Conservation (phyloP, 345 rosid genomes). For the Arabidopsis arenosa region DNA sequence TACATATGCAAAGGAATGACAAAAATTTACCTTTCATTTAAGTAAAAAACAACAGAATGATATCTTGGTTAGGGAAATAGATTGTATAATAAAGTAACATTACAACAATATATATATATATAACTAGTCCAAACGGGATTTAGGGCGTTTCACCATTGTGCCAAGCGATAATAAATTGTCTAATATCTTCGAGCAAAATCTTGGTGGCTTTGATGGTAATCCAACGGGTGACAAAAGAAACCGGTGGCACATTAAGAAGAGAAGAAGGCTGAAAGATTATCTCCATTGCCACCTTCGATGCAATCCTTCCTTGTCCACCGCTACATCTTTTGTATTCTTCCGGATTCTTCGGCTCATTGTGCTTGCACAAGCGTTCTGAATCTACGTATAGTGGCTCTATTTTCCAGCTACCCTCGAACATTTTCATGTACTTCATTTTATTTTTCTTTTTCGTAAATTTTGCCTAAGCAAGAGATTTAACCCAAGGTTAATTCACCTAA, state of each 20-base stretch:
- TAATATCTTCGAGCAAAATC: slow-evolving; percentile 59
- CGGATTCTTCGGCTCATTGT: slow-evolving; percentile 59
- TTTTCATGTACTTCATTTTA: slow-evolving; percentile 70
- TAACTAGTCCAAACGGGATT: no score
- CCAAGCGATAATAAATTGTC: not conserved
- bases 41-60: no score
- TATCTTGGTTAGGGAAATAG: no score
- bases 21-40: no score
- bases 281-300: slow-evolving; percentile 64
- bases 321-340: slow-evolving; percentile 65
- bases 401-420: slow-evolving; percentile 75
- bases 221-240: slow-evolving; percentile 79
- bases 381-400: slow-evolving; percentile 74
- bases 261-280: slow-evolving; percentile 66
- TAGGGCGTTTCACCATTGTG: not conserved
- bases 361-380: slow-evolving; percentile 58
- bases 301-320: slow-evolving; percentile 69
- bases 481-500: not conserved
- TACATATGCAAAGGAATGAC: no score
- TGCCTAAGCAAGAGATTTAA: slow-evolving; percentile 45
- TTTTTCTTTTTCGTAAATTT: slow-evolving; percentile 59
- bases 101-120: no score
- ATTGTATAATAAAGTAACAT: no score
- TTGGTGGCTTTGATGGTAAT: slow-evolving; percentile 65
- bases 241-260: slow-evolving; percentile 69